Base-by-base conservation (phyloP, 139 green algal genomes). In the Zygnema circumcarinatum region DNA sequence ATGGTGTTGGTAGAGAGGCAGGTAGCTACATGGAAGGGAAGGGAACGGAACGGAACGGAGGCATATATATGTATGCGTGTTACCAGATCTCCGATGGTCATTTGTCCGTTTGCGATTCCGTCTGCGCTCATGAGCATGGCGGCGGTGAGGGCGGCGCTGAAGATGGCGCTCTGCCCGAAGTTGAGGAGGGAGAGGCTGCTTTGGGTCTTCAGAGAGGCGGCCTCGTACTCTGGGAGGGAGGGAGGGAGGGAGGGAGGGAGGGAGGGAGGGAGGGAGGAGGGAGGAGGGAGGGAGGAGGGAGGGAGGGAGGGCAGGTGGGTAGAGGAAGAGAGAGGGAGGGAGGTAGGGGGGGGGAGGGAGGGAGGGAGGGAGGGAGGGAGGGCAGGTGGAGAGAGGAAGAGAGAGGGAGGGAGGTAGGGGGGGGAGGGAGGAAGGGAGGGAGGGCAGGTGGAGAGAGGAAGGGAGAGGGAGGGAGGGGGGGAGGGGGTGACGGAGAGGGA, bases 91-190 rank as follows among this genome's bases (percentile, higher is more conserved):
- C 97, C 97, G 29, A 99, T 96, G 25, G 94, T 96, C 40, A 92
- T 76, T 31, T 56, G 74, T 31, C 92, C 92, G 38, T 35, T 41
- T 33, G 79, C 67, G 52, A 98, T 96, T 75, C 95, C 95, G 16
- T 93, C 78, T 1, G 95, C 93, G 1, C 90, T 93, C 81, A 97
- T 78, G 35, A 96, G 47, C 95, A 99, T 98, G 0, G 95, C 94
- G 0, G 84, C 90, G 0, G 92, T 75, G 1, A 98, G 87, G 11
- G 95, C 88, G 0, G 69, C 83, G 0, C 91, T 95, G 93, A 99
- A 98, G 42, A 99, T 98, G 33, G 90, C 56, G 79, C 93, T 95
- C 91, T 99, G 97, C 1, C 96, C 96, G 78, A 97, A 95, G 91
- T 99, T 99, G 40, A 99, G 93, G n/a, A 93, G 52, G 0, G 92